Evolutionary conservation across 805 yeast genomes (phyloP).

Genomic region (Zygotorulaspora sp.): DNA sequence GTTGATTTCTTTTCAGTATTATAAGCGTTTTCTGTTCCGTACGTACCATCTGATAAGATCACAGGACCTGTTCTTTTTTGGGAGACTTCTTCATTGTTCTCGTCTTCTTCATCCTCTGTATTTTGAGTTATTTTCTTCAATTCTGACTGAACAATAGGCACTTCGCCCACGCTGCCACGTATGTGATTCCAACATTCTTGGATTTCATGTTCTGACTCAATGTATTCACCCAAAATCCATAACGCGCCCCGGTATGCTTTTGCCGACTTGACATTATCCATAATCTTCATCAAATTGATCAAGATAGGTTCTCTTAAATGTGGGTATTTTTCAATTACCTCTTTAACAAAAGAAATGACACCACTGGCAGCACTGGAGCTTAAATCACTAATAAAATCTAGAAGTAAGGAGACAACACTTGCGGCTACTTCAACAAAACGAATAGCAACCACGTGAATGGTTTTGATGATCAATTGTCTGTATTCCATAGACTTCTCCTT

Average conservation of each 20-base stretch:
- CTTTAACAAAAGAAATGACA: constrained; percentile 86
- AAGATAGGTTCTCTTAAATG: constrained; percentile 64
- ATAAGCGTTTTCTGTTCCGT: constrained; percentile 82
- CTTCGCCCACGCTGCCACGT: constrained; percentile 79
- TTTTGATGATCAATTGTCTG: constrained; percentile 79
- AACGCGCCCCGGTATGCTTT: constrained; percentile 89
- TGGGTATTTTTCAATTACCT: constrained; percentile 89
- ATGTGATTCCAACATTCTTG: constrained; percentile 84
- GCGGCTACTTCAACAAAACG: constrained; percentile 88
- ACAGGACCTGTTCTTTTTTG: constrained; percentile 59
- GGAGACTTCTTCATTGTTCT: constrained; percentile 14
- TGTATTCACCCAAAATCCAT: constrained; percentile 95
- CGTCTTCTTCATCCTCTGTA: constrained; percentile 34
- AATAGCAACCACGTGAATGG: constrained; percentile 86
- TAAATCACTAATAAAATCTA: constrained; percentile 82
- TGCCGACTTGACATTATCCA: constrained; percentile 72
- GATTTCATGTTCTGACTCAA: constrained; percentile 63
- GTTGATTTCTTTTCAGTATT: constrained; percentile 83
- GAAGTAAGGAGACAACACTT: constrained; percentile 77
- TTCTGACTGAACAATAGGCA: constrained; percentile 81
- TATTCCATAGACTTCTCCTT: constrained; percentile 83
- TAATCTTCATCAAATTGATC: constrained; percentile 53
- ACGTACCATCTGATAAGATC: constrained; percentile 97
- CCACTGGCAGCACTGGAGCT: constrained; percentile 83
- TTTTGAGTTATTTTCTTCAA: constrained; percentile 40